Percentiles rank a stretch among this genome's conserved stretches.
These are phyloP conservation scores for Termitomyces titanicus DNA, from an alignment of 768 basidiomycete genomes.

Conservation along the genomic window DNA sequence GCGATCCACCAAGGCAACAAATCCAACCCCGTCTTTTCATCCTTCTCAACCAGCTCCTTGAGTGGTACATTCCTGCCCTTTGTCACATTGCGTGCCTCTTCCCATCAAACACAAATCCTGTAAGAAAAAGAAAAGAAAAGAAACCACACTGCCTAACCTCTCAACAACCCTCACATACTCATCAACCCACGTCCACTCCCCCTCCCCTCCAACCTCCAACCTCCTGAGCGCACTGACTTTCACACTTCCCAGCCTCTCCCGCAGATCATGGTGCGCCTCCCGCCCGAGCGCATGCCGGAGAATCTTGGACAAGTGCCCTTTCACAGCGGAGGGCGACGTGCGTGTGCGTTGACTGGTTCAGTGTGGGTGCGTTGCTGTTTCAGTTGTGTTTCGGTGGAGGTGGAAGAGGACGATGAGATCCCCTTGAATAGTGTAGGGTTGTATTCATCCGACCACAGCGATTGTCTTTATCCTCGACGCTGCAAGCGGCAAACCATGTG, in stretches of 20 bases:
- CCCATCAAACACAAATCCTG: slow-evolving; percentile 23
- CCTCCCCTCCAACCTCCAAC: background rate
- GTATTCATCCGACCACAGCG: slow-evolving; percentile 60
- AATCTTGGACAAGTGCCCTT: slow-evolving; percentile 92
- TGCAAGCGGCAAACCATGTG: slow-evolving; percentile 39
- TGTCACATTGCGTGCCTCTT: slow-evolving; percentile 14
- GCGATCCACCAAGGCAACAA: slow-evolving; percentile 46
- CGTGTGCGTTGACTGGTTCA: slow-evolving; percentile 76
- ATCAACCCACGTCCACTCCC: slow-evolving; percentile 36
- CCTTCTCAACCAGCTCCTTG: slow-evolving; percentile 31
- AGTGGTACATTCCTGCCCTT: slow-evolving; percentile 16
- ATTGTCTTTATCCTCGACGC: slow-evolving; percentile 49
- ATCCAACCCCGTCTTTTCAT: slow-evolving; percentile 32
- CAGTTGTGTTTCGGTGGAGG: too few species aligned
- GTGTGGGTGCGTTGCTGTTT: too few species aligned
- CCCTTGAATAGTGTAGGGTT: too few species aligned
- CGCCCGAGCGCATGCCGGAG: slow-evolving; percentile 70
- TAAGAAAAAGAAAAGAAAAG: slow-evolving; percentile 1
- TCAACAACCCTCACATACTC: slow-evolving; percentile 51
- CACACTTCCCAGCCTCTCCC: slow-evolving; percentile 65
- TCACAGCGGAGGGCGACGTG: slow-evolving; percentile 62
- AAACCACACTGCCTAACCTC: slow-evolving; percentile 52
- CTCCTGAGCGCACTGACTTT: slow-evolving; percentile 12
- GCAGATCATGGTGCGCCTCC: slow-evolving; percentile 57
- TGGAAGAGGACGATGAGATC: too few species aligned